Evolutionary conservation across 1,284 basidiomycete genomes (phyloP), one percentile per base, ranked within the genome.

Genomic region (Mrakiaceae sp.): DNA sequence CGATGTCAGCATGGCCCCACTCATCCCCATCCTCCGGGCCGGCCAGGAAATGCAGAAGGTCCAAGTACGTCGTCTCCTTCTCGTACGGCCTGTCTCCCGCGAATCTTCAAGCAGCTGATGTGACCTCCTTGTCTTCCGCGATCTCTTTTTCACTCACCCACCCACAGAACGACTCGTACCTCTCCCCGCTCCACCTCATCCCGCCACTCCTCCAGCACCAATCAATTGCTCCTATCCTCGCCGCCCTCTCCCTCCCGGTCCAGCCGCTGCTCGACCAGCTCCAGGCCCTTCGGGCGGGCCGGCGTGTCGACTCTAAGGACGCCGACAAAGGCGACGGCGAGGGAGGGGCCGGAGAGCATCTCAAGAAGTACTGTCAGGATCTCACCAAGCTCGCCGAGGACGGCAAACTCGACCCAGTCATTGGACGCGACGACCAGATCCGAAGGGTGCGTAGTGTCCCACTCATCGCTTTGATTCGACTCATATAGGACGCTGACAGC

Each of bases 401-500:
- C 64, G 81, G 81, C 62, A 79, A 80, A 65, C 74, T 83, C 47
- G 82, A 83, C 71, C 81, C 81, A 0, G 81, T 83, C 68, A 82
- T 83, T 63, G 82, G 81, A n/a, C 70, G 79, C 56, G 79, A 81
- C 68, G 76, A 78, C 64, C 79, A 79, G 67, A 79, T 80, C 62
- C 72, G 79, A 57, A 75, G 83, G 58, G 79, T 16, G 43, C 10
- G 12, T n/a, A 44, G 5, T 49, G 16, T 16, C 6, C 7, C 16
- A 48, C 48, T n/a, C n/a, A 16, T 59, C 27, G 4, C 27, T 50
- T 47, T 50, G 27, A 3, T 48, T 42, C 7, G 8, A 14, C 43
- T 3, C 6, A 48, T 16, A 47, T 58, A 40, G 42, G 56, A 49
- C 47, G 27, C 27, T 27, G 27, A 27, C 27, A 27, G 27, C 27